Conservation (phyloP, 768 basidiomycete genomes). For the Serpula lacrymans region DNA sequence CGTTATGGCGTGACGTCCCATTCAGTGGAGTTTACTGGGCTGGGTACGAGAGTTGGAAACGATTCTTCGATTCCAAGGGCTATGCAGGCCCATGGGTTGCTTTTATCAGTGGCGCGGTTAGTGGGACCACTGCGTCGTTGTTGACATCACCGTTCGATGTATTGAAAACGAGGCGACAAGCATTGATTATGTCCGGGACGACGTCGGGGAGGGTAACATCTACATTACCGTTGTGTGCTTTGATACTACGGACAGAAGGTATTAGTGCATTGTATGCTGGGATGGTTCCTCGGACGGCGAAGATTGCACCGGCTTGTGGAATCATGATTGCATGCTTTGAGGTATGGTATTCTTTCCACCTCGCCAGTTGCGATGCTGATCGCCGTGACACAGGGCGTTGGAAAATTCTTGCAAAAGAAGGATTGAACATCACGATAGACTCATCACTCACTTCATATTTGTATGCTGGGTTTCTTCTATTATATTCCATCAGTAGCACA, state of each 20-base stretch:
- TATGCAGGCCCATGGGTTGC: slow-evolving; percentile 63
- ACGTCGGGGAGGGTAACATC: slow-evolving; percentile 36
- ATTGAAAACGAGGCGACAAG: slow-evolving; percentile 90
- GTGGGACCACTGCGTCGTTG: slow-evolving; percentile 83
- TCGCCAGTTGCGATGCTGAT: slow-evolving; percentile 13
- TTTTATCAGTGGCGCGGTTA: slow-evolving; percentile 87
- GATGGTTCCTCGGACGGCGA: slow-evolving; percentile 81
- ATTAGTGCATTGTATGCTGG: slow-evolving; percentile 77
- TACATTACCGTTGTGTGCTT: slow-evolving; percentile 61
- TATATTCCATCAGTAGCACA: slow-evolving; percentile 13
- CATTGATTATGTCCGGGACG: slow-evolving; percentile 64
- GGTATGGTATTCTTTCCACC: slow-evolving; percentile 38
- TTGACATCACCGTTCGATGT: slow-evolving; percentile 96
- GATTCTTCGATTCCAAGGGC: slow-evolving; percentile 49
- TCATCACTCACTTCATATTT: slow-evolving; percentile 17
- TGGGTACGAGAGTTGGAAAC: slow-evolving; percentile 84
- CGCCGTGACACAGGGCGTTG: slow-evolving; percentile 47
- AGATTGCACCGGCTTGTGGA: slow-evolving; percentile 97
- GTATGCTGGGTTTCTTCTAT: slow-evolving; percentile 10
- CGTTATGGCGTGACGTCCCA: slow-evolving; percentile 95
- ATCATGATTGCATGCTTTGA: slow-evolving; percentile 98
- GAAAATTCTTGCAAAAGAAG: slow-evolving; percentile 44
- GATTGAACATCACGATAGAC: slow-evolving; percentile 27
- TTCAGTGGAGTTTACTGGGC: slow-evolving; percentile 99
- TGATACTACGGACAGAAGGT: slow-evolving; percentile 80